These are phyloP conservation scores for Exophiala lecanii-corni DNA, from an alignment of 2,329 filamentous ascomycete genomes.

Conservation along the genomic window DNA sequence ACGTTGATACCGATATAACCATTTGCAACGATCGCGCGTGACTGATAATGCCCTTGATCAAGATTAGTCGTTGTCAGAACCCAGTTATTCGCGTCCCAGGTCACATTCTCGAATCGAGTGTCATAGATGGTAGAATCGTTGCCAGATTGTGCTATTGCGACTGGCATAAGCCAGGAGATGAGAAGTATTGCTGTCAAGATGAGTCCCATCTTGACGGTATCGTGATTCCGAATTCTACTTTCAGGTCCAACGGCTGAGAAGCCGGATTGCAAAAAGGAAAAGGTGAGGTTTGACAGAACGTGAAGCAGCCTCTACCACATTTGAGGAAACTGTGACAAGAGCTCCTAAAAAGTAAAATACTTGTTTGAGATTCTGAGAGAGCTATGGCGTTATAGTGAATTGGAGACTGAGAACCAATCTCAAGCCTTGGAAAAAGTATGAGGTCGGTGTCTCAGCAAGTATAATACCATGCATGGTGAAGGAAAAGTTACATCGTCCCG, in stretches of 20 bases:
- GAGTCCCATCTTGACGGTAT: not conserved
- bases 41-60: constrained; percentile 56
- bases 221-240: too few species aligned
- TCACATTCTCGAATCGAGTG: constrained; percentile 49
- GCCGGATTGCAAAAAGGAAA: too few species aligned
- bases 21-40: constrained; percentile 57
- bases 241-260: too few species aligned
- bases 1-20: constrained; percentile 63
- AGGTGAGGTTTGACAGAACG: too few species aligned
- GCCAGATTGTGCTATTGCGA: constrained; percentile 11
- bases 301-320: too few species aligned
- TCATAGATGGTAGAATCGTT: constrained; percentile 35
- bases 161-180: constrained; percentile 3
- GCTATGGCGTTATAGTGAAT: too few species aligned
- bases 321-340: too few species aligned
- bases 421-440: too few species aligned
- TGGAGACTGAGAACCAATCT: too few species aligned
- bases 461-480: not conserved
- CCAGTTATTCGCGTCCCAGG: constrained; percentile 58
- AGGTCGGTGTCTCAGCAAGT: not conserved
- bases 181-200: constrained; percentile 2
- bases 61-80: constrained; percentile 49
- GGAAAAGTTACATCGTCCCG: not conserved
- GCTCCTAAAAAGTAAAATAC: too few species aligned
- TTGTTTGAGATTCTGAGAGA: too few species aligned